phyloP scores from a whole-genome alignment of 2,329 filamentous ascomycete genomes.

The Aaosphaeria arxii region DNA sequence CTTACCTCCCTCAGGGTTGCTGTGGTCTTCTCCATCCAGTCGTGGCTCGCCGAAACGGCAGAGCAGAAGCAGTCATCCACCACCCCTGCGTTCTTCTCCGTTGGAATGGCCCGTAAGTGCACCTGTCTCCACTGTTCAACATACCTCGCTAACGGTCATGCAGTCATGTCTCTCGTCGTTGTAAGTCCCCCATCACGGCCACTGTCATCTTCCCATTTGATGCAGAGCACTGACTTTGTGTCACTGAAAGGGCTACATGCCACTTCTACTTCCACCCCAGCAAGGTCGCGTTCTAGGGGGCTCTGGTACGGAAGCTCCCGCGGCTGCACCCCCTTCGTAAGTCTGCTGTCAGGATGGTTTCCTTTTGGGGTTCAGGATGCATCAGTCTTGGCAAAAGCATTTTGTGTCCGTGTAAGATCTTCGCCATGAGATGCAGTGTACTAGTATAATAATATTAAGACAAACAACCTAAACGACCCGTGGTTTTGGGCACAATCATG shows the following conservation, averaged over 20 bases:
- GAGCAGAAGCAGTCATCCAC: constrained; percentile 61
- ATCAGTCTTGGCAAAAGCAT: too few relatives aligned
- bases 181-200: constrained; percentile 34
- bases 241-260: constrained; percentile 56
- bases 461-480: too few relatives aligned
- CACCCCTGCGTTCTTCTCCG: constrained; percentile 71
- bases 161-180: constrained; percentile 46
- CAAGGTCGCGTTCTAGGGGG: constrained; percentile 29
- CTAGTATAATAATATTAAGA: too few relatives aligned
- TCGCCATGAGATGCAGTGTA: too few relatives aligned
- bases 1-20: constrained; percentile 56
- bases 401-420: too few relatives aligned
- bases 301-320: constrained; percentile 48
- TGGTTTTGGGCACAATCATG: too few relatives aligned
- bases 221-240: constrained; percentile 1
- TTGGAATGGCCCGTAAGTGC: constrained; percentile 73
- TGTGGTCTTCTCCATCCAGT: constrained; percentile 71
- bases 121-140: not conserved
- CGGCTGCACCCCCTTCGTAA: constrained; percentile 45
- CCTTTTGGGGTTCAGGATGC: too few relatives aligned
- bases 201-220: not conserved
- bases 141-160: constrained; percentile 3
- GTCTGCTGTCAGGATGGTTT: not conserved
- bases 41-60: constrained; percentile 73
- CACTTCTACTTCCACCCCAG: constrained; percentile 61